Base-by-base conservation (phyloP, 371 early-diverging fungal species). In the Mucor plumbeus region DNA sequence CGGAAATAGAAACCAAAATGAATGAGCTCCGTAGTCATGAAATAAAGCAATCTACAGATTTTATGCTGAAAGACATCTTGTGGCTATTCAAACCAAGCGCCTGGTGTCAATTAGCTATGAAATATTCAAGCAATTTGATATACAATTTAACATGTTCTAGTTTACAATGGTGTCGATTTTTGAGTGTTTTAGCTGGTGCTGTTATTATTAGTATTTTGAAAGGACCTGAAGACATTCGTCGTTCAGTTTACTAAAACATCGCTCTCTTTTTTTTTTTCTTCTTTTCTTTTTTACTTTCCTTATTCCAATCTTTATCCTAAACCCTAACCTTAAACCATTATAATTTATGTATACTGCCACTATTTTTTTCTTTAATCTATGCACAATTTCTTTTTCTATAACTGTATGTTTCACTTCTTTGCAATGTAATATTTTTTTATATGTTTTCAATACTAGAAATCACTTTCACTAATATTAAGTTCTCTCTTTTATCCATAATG, bases 91-190 rank as follows among this genome's bases (percentile, higher is more conserved):
- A 62, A 13, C 65, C 64, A 9, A 48, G 61, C 17, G 44, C 64
- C 11, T 73, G 65, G 69, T 59, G 41, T 36, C 70, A 68, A 8
- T 60, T 67, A n/a, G 70, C 63, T 1, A 33, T 54, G 9, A 33
- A 63, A 36, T 63, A 47, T 35, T 63, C 64, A 17, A 17, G 50
- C 35, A 26, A 11, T 7, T 10, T 65, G 19, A 26, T 67, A 9
- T 63, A 73, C 39, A 55, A 58, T 5, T 36, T 58, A 15, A 61
- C 72, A 3, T 69, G 70, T 31, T 64, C 69, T 7, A 63, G 65
- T 47, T 82, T 85, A 80, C 75, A 83, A 61, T 89, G 89, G 89
- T 85, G 84, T 71, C 77, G 80, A 56, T 89, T 89, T 75, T 64
- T 86, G 15, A 75, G 80, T 40, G 74, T 88, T 13, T 69, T 89